Base-by-base conservation (phyloP, 1,284 basidiomycete species). In the Cryptococcus sp. region DNA sequence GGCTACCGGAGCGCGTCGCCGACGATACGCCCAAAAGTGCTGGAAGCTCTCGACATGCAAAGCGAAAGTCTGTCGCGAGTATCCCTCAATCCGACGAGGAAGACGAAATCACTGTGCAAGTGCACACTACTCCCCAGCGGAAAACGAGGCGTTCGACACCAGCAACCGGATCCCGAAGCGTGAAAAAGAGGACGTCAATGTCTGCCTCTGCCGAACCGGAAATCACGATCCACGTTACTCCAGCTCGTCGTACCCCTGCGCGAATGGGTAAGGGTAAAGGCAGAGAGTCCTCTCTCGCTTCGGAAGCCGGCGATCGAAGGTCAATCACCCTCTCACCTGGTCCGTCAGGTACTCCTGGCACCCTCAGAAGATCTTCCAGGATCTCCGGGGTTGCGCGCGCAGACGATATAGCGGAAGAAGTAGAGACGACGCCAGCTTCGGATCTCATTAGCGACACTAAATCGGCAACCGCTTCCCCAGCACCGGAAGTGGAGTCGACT, bases 161-260 rank as follows among this genome's bases (percentile, higher is more conserved):
- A 47, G 52, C 57, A 15, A 38, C 41, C 10, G 46, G 46, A 13
- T 47, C 47, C 5, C 40, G 57, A 44, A 57, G 56, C 40, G 25
- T 16, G 16, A 45, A 23, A 23, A 53, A 49, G 41, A 19, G 45
- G 17, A 27, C n/a, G 38, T 23, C 56, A 13, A 38, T 35, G 20
- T 40, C 56, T 19, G 55, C 54, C 5, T 57, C 60, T 4, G 53
- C 55, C 20, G 60, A 61, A 38, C 60, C 55, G 19, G 56, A 57
- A 20, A 7, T 10, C 15, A 42, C 48, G 13, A 40, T 39, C 6
- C 27, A 23, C 7, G 51, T 41, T 11, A 59, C 51, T 6, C 51
- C 53, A 1, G 52, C 46, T 20, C 51, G 48, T 13, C 42, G 42
- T 8, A 45, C 42, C 22, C 55, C 15, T 50, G 42, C 23, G 47